These are phyloP conservation scores for Cerioporus squamosus DNA, from an alignment of 1,284 basidiomycete species.

Conservation along the genomic window DNA sequence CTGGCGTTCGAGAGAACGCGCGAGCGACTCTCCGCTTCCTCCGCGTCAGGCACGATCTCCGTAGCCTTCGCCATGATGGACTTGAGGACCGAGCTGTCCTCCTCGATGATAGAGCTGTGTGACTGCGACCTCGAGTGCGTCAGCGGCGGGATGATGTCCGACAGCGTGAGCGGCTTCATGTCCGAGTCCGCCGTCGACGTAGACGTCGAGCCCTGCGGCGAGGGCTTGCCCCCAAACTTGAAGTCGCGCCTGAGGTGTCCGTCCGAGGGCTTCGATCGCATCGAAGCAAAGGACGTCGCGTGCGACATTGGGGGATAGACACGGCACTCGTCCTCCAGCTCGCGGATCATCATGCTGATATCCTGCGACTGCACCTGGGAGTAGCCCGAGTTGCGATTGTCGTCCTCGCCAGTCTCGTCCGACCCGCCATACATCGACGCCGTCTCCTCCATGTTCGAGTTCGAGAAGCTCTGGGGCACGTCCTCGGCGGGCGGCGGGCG, in stretches of 20 bases:
- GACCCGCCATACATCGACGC: constrained; percentile 20
- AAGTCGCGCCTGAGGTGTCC: constrained; percentile 71
- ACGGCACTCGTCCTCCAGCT: constrained; percentile 34
- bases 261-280: constrained; percentile 55
- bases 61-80: constrained; percentile 60
- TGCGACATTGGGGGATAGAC: constrained; percentile 24
- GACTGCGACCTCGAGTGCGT: constrained; percentile 55
- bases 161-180: constrained; percentile 55
- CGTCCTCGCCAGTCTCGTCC: constrained; percentile 13
- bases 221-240: constrained; percentile 68
- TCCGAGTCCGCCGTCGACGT: constrained; percentile 18
- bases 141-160: constrained; percentile 74
- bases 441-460: constrained; percentile 24
- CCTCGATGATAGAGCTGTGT: constrained; percentile 40
- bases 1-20: constrained; percentile 52
- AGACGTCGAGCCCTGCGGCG: constrained; percentile 29
- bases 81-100: constrained; percentile 61
- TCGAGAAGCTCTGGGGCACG: constrained; percentile 31
- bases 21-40: constrained; percentile 32
- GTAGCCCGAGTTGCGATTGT: constrained; percentile 22
- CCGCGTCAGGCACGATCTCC: constrained; percentile 30
- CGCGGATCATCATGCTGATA: constrained; percentile 31
- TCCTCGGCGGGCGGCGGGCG: constrained; percentile 25
- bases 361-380: constrained; percentile 27
- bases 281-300: constrained; percentile 26